Base-by-base conservation (phyloP, 345 rosid species). In the Boechera divaricarpa region DNA sequence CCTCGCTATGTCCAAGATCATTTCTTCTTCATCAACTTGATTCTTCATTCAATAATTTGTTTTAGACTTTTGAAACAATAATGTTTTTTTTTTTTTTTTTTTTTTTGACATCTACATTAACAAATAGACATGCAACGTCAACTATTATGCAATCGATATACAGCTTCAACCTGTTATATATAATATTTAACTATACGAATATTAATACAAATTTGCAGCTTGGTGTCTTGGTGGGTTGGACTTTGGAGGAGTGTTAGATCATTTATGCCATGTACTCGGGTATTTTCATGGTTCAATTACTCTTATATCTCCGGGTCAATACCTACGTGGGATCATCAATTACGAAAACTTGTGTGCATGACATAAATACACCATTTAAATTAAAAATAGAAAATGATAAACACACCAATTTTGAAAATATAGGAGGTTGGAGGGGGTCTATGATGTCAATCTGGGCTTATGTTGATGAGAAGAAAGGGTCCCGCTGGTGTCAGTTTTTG, bases 11-110 rank as follows among this genome's bases (percentile, higher is more conserved):
- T 62, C 1, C 32, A 2, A 72, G 9, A 38, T 52, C 62, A 38
- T n/a, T 52, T 62, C 62, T 62, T 39, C 69, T 31, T 53, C 26
- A 4, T 63, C 63, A 64, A 73, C 59, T 35, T 65, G 67, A 74
- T 74, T 16, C 2, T 74, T 66, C 52, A 10, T 35, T 45, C 66
- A 56, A 74, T 65, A 56, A 56, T 56, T 74, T 74, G 72, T 15
- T 74, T 44, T 33, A 56, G 59, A 24, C 72, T 74, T 63, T 66
- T 56, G 29, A 38, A 49, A 72, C 28, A n/a, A 51, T 73, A 52
- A 62, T 73, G 62, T 38, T 39, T 38, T 0, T 54, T 28, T 39
- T 38, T 39, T 38, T 0, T 54, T 28, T 39, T 68, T 52, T 28
- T 39, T 68, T 52, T 31, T 55, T 67, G 78, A 36, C 73, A 75